A percentile compares a stretch with the other conserved stretches of the same genome.
phyloP scores from a whole-genome alignment of 495 filamentous ascomycete species.

The Penicillium chermesinum region DNA sequence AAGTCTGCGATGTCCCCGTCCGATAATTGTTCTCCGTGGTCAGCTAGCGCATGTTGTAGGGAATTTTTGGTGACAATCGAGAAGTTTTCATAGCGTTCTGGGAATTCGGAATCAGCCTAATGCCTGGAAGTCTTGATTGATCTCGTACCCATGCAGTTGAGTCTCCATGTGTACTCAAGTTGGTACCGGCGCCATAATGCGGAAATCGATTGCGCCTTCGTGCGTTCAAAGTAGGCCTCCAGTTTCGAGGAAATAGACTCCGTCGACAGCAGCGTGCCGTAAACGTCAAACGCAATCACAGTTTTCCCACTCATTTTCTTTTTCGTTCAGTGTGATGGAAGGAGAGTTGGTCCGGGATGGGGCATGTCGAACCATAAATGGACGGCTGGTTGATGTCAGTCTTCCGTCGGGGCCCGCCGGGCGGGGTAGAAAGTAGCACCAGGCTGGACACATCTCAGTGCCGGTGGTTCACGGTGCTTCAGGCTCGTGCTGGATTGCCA shows the following conservation, averaged over 20 bases:
- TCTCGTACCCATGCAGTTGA: constrained; percentile 79
- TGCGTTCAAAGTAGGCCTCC: constrained; percentile 44
- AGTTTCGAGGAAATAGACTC: constrained; percentile 57
- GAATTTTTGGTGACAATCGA: constrained; percentile 57
- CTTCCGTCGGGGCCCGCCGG: constrained; percentile 1
- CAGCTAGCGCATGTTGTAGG: constrained; percentile 58
- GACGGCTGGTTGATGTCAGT: constrained; percentile 17
- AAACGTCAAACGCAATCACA: constrained; percentile 71
- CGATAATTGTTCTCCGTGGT: constrained; percentile 44
- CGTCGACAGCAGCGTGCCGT: constrained; percentile 68
- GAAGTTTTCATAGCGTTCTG: constrained; percentile 62
- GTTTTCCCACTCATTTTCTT: constrained; percentile 24
- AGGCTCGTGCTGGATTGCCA: background rate
- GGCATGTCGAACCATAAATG: too few species aligned
- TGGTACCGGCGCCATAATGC: constrained; percentile 57
- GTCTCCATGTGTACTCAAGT: constrained; percentile 77
- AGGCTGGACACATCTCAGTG: too few species aligned
- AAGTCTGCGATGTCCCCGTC: constrained; percentile 39
- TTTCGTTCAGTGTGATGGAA: constrained; percentile 20
- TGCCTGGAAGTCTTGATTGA: constrained; percentile 2
- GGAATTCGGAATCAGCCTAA: too few species aligned
- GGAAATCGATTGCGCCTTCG: constrained; percentile 49
- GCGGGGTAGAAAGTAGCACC: too few species aligned
- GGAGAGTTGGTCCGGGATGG: too few species aligned
- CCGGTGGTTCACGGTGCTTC: background rate